Evolutionary conservation across 2,329 filamentous ascomycete species (phyloP), one percentile per base, ranked within the genome.

Genomic region (Graphilbum ipis-grandicollis): DNA sequence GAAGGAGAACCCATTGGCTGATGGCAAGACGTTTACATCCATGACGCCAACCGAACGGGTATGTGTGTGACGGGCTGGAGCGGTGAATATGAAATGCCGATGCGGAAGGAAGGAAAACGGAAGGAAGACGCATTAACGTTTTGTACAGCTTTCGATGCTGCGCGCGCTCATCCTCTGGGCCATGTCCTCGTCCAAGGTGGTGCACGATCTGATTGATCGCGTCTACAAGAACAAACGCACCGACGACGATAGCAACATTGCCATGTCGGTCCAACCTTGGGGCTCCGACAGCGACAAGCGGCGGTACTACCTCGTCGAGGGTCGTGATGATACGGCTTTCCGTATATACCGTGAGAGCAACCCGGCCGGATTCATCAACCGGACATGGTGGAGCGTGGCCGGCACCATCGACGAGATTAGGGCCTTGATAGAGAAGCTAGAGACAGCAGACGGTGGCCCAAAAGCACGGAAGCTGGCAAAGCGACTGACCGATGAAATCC

Each of bases 331-430:
- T 56, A 96, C 88, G 4, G 71, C 80, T 43, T 98, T 98, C 56
- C 74, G 90, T 43, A 71, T 98, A 32, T 98, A 98, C 55, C 72
- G 90, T 37, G 90, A 98, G 57, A 88, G 82, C 57, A 92, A 93
- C 50, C 79, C 83, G 12, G 75, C 75, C 5, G 68, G 78, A 23
- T 71, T 79, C 33, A 30, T 42, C 19, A 78, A 78, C 43, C 59
- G 74, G 43, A 84, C 82, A 19, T 98, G 90, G 90, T 84, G 83
- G 71, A 94, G 79, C 50, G 76, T 96, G 31, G 90, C 90, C 14
- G 84, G 88, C 7, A 78, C 68, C 34, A 94, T 98, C 34, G 84
- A 92, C 5, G 88, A 96, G 53, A 63, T 94, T 43, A 77, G 71
- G 47, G 63, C 58, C 5, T 61, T 96, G 35, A 79, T 78, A 6